Conservation (phyloP, 352 stramenopile genomes). For the Aphanomyces euteiches region DNA sequence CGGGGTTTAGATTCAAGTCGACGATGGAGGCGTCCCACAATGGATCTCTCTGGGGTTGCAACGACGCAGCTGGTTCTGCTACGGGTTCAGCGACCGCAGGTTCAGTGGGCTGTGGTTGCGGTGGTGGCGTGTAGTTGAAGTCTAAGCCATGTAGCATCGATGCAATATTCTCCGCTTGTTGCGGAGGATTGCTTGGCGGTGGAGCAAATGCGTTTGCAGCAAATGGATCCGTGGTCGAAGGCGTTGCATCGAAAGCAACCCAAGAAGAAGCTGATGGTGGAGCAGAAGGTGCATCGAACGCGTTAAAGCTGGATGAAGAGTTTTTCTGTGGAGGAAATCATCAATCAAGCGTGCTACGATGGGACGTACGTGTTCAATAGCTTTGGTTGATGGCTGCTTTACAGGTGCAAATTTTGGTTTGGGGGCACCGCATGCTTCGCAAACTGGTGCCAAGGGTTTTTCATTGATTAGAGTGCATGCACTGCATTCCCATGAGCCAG, state of each 20-base stretch:
- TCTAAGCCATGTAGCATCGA: slow-evolving; percentile 75
- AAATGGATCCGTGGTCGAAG: no score
- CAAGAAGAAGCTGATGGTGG: neutral
- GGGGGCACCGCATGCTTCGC: slow-evolving; percentile 60
- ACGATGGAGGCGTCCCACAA: slow-evolving; percentile 74
- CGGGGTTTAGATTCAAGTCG: slow-evolving; percentile 63
- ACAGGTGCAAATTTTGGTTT: slow-evolving; percentile 38
- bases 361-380: no score
- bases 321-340: neutral
- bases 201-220: no score
- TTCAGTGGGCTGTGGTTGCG: slow-evolving; percentile 37
- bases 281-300: slow-evolving; percentile 29
- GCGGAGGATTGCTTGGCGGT: no score
- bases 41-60: slow-evolving; percentile 40
- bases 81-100: neutral
- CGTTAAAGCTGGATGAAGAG: slow-evolving; percentile 7
- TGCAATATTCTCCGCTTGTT: slow-evolving; percentile 49
- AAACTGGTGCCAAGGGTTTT: slow-evolving; percentile 65
- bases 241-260: neutral
- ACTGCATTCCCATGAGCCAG: slow-evolving; percentile 52
- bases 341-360: neutral
- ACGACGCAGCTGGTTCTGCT: neutral
- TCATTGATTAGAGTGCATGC: slow-evolving; percentile 76
- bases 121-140: slow-evolving; percentile 48
- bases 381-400: neutral